Percentiles rank a stretch among this genome's conserved stretches.
These are phyloP conservation scores for Leccinum subtestaceum DNA, from an alignment of 768 basidiomycete genomes.

Conservation along the genomic window DNA sequence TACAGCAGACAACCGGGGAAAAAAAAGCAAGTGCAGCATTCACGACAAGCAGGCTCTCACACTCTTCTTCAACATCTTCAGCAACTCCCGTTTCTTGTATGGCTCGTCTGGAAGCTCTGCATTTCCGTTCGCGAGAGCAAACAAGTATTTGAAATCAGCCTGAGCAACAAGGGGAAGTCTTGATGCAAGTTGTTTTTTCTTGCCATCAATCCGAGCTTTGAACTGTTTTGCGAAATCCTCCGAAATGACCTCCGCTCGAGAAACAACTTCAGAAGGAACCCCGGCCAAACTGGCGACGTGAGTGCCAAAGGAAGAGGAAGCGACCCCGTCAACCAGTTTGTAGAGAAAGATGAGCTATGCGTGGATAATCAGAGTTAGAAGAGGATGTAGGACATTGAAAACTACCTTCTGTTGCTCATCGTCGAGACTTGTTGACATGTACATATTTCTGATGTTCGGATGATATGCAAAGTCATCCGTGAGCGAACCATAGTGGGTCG, in stretches of 20 bases:
- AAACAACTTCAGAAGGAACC: slow-evolving; percentile 79
- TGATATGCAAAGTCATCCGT: slow-evolving; percentile 93
- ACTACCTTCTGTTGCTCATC: slow-evolving; percentile 85
- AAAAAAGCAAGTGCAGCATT: slow-evolving; percentile 2
- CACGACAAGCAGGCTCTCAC: slow-evolving; percentile 29
- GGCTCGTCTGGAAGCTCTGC: slow-evolving; percentile 50
- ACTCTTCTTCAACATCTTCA: slow-evolving; percentile 51
- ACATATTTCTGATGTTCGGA: slow-evolving; percentile 90
- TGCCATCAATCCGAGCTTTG: slow-evolving; percentile 68
- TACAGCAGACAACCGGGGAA: slow-evolving; percentile 7
- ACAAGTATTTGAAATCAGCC: slow-evolving; percentile 86
- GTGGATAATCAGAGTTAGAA: neutral
- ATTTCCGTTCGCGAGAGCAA: slow-evolving; percentile 56
- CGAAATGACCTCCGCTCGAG: slow-evolving; percentile 85
- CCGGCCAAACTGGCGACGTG: slow-evolving; percentile 96
- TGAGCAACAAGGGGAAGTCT: slow-evolving; percentile 77
- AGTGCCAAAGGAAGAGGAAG: slow-evolving; percentile 86
- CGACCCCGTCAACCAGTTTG: slow-evolving; percentile 87
- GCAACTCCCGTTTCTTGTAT: slow-evolving; percentile 49
- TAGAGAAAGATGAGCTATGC: slow-evolving; percentile 87
- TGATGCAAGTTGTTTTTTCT: slow-evolving; percentile 49
- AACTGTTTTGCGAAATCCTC: slow-evolving; percentile 86
- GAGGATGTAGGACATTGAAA: neutral
- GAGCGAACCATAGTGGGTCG: slow-evolving; percentile 94
- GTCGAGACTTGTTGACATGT: slow-evolving; percentile 93